phyloP scores from a whole-genome alignment of 345 rosid genomes.

The Gossypioides kirkii region DNA sequence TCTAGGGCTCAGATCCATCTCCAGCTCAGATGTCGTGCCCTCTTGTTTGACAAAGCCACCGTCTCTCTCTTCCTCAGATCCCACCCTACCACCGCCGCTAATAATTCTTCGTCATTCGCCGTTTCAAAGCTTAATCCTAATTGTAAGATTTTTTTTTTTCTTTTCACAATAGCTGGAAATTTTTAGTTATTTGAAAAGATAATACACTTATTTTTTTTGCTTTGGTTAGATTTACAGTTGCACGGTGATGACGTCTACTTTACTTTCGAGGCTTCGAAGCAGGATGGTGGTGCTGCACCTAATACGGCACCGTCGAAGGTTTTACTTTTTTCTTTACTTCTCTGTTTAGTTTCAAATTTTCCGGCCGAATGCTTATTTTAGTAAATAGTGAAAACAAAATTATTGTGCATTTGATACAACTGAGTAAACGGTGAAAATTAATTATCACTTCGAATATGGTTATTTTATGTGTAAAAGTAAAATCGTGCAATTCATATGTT shows the following conservation, averaged over 20 bases:
- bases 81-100: slow-evolving; percentile 13
- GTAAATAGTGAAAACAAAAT: neutral
- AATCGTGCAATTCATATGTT: neutral
- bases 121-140: slow-evolving; percentile 64
- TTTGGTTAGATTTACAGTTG: slow-evolving; percentile 63
- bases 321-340: slow-evolving; percentile 5
- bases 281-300: slow-evolving; percentile 36
- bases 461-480: neutral
- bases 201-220: neutral
- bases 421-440: neutral
- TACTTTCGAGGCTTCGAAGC: slow-evolving; percentile 48
- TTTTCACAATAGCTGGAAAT: neutral
- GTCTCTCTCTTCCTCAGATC: slow-evolving; percentile 61
- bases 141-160: slow-evolving; percentile 33
- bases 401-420: neutral
- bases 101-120: slow-evolving; percentile 33
- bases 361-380: neutral
- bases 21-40: slow-evolving; percentile 90
- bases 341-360: neutral
- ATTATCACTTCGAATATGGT: neutral
- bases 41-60: slow-evolving; percentile 76
- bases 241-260: slow-evolving; percentile 85
- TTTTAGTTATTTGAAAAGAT: neutral
- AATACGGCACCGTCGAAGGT: slow-evolving; percentile 47
- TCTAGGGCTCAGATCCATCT: slow-evolving; percentile 80